Conservation (phyloP, 139 green algal species). For the Micractinium conductrix region DNA sequence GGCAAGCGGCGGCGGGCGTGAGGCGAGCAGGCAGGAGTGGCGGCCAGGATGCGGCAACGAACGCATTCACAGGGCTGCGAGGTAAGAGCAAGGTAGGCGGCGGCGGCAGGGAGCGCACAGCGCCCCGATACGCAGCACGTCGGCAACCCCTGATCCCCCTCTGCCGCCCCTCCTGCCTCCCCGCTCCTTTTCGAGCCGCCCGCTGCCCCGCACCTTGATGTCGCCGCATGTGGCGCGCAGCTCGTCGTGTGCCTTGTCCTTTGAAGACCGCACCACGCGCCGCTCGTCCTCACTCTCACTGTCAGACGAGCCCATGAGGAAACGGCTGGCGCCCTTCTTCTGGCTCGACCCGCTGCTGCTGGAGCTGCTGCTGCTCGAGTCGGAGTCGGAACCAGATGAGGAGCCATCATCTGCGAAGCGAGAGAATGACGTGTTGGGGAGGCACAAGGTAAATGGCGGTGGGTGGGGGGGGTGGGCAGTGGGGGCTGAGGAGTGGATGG, state of each 20-base stretch:
- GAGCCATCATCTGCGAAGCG: slow-evolving; percentile 5
- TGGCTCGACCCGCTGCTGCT: slow-evolving; percentile 45
- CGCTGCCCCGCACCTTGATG: slow-evolving; percentile 83
- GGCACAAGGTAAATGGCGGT: neutral
- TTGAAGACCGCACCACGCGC: slow-evolving; percentile 82
- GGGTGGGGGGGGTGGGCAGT: neutral
- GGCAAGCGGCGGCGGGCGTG: too few relatives aligned
- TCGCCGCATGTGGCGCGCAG: slow-evolving; percentile 84
- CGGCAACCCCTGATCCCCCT: neutral
- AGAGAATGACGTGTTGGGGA: neutral
- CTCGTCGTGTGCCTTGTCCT: slow-evolving; percentile 91
- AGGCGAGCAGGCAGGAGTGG: too few relatives aligned
- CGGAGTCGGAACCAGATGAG: slow-evolving; percentile 46
- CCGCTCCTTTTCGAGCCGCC: neutral
- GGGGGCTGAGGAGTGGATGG: neutral
- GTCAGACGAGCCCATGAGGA: slow-evolving; percentile 77
- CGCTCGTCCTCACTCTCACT: slow-evolving; percentile 83
- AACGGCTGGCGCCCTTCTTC: slow-evolving; percentile 49
- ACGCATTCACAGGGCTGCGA: too few relatives aligned
- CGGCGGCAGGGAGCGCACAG: neutral
- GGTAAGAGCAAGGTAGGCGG: too few relatives aligned
- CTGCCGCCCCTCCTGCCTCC: neutral
- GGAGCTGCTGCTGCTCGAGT: slow-evolving; percentile 38
- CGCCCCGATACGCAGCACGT: neutral
- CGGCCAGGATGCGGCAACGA: too few relatives aligned